These are phyloP conservation scores for Chalciporus piperatus DNA, from an alignment of 768 basidiomycete genomes.

Conservation along the genomic window DNA sequence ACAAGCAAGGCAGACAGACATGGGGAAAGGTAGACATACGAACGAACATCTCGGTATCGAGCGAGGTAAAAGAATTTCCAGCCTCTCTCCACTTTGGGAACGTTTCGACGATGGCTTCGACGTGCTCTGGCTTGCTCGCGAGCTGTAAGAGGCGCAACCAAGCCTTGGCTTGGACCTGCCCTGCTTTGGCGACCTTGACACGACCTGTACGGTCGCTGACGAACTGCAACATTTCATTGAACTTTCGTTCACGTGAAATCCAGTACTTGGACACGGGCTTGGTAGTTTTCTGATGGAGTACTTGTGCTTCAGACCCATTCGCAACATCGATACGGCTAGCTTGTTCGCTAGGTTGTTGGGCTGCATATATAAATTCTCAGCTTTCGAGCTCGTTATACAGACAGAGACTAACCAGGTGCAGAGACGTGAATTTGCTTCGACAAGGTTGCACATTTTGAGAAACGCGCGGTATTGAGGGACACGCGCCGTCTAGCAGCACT, in stretches of 20 bases:
- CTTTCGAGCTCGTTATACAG: neutral
- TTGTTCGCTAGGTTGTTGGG: slow-evolving; percentile 7
- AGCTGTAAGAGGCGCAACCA: slow-evolving; percentile 54
- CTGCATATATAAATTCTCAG: slow-evolving; percentile 12
- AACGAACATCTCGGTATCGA: slow-evolving; percentile 48
- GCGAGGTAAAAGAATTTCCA: slow-evolving; percentile 36
- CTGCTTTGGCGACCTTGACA: slow-evolving; percentile 26
- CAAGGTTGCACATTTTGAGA: slow-evolving; percentile 5
- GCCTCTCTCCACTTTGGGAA: slow-evolving; percentile 52
- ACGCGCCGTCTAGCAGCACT: slow-evolving; percentile 10
- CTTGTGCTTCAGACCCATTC: slow-evolving; percentile 1
- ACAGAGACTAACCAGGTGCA: slow-evolving; percentile 20
- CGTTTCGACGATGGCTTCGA: slow-evolving; percentile 43
- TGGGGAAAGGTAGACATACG: slow-evolving; percentile 39
- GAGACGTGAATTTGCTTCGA: slow-evolving; percentile 19
- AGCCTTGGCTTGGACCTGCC: slow-evolving; percentile 42
- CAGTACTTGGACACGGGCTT: neutral
- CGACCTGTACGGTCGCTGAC: slow-evolving; percentile 29
- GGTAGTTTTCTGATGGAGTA: neutral
- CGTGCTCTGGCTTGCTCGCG: slow-evolving; percentile 47
- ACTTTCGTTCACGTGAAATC: slow-evolving; percentile 19
- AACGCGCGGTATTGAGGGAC: neutral
- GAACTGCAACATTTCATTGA: slow-evolving; percentile 24
- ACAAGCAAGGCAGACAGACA: too few relatives aligned
- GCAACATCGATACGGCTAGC: slow-evolving; percentile 12